A percentile compares a stretch with the other conserved stretches of the same genome.
Evolutionary conservation across 768 basidiomycete species (phyloP).

Genomic region (Podaxis sp.): DNA sequence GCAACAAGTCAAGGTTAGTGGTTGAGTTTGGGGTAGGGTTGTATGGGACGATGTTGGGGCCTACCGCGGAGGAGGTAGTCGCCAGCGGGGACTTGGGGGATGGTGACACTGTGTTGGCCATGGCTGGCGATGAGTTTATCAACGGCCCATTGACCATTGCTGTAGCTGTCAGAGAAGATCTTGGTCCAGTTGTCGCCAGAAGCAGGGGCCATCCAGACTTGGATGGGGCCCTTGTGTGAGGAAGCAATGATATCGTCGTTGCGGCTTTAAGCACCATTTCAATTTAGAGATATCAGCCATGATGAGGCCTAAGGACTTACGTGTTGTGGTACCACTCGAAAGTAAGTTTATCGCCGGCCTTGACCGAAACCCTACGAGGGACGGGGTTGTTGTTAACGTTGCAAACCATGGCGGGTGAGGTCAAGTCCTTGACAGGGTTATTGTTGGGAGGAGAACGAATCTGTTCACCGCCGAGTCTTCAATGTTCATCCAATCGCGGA

Average conservation of each 20-base stretch:
- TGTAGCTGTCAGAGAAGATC: constrained; percentile 29
- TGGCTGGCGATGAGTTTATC: constrained; percentile 29
- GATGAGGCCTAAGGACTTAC: constrained; percentile 18
- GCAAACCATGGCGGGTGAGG: constrained; percentile 29
- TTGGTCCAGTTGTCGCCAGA: constrained; percentile 34
- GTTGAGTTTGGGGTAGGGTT: background rate
- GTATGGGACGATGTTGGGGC: constrained; percentile 1
- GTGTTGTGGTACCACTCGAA: constrained; percentile 36
- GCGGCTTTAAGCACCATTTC: constrained; percentile 22
- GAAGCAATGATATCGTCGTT: constrained; percentile 36
- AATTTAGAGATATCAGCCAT: background rate
- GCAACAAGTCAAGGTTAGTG: constrained; percentile 32
- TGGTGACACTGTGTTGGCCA: constrained; percentile 33
- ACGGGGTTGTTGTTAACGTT: constrained; percentile 34
- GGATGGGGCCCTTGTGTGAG: constrained; percentile 36
- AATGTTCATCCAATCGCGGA: background rate
- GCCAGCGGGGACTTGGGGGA: constrained; percentile 34
- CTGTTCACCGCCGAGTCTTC: constrained; percentile 18
- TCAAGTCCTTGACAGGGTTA: constrained; percentile 36
- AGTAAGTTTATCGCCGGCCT: constrained; percentile 31
- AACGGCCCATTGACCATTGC: constrained; percentile 29
- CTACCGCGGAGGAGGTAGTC: constrained; percentile 34
- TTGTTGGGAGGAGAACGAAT: constrained; percentile 38
- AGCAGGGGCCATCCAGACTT: constrained; percentile 32
- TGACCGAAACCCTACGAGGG: constrained; percentile 27